Base-by-base conservation (phyloP, 768 basidiomycete genomes). In the Mycena vitilis region DNA sequence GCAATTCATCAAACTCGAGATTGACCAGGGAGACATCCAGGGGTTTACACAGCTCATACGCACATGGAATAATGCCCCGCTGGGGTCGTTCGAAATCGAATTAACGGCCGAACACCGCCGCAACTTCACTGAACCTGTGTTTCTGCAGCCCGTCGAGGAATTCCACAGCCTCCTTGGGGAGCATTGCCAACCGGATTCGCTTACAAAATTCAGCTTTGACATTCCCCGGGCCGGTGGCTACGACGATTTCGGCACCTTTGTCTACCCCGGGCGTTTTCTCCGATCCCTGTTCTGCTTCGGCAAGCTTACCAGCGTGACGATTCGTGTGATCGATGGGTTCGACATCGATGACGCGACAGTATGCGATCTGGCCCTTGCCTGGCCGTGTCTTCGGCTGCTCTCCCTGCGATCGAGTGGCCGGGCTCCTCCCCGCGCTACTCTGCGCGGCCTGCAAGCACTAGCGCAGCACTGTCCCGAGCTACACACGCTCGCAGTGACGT, bases 321-420 rank as follows among this genome's bases (percentile, higher is more conserved):
- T 57, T 38, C 25, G 20, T 5, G 37, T 25, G 13, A 13, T 25
- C 38, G 1, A 7, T 44, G 55, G 55, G 5, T 57, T 40, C n/a
- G 37, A 40, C 42, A 40, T 57, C 37, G 42, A 44, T 25, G 55
- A 57, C 23, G 37, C 38, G n/a, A 22, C 20, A 11, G 0, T 57
- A 40, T 22, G 18, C 5, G 55, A 57, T 9, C 55, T 57, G n/a
- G 55, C 55, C 37, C 20, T 38, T 20, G 38, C 55, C 55, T 57
- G 55, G 55, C 55, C 55, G 55, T 25, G 23, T 42, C 37, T 57
- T 11, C 30, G 36, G 30, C 6, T 15, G 30, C 12, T 2, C 52
- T 37, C 52, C 52, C 2, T 9, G 12, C 12, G 52, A n/a, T n/a
- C n/a, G n/a, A n/a, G n/a, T n/a, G n/a, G n/a, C n/a, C n/a, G n/a